Evolutionary conservation across 2,329 filamentous ascomycete species (phyloP).

Genomic region (Xylaria sp.): DNA sequence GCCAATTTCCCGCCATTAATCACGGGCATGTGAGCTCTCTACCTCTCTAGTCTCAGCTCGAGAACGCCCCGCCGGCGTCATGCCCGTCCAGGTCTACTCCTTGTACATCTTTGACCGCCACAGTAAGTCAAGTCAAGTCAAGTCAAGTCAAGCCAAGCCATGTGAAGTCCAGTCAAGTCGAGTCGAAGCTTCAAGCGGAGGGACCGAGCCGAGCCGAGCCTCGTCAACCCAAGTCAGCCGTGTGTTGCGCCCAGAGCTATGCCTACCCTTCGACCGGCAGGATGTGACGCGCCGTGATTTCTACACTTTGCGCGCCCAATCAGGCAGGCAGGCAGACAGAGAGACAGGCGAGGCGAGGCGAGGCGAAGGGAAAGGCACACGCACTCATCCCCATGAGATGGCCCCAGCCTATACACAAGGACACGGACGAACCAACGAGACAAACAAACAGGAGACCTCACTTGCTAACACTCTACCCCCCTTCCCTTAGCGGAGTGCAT

Average conservation of each 20-base stretch:
- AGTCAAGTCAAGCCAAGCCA: too few species aligned
- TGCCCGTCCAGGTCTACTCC: conserved; percentile 85
- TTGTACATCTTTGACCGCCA: conserved; percentile 99
- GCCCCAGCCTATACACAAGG: not conserved
- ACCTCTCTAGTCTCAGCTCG: conserved; percentile 37
- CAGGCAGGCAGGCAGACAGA: conserved; percentile 26
- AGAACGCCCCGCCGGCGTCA: conserved; percentile 55
- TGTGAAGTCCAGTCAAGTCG: conserved; percentile 1
- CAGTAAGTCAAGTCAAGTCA: conserved; percentile 67
- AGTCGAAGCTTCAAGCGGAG: not conserved
- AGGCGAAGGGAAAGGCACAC: not conserved
- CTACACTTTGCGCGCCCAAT: conserved; percentile 16
- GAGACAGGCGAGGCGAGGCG: conserved; percentile 11
- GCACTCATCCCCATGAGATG: conserved; percentile 1
- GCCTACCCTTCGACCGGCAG: not conserved
- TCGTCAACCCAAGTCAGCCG: conserved; percentile 29
- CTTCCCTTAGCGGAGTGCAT: conserved; percentile 85
- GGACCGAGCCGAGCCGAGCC: not conserved
- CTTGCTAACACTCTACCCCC: conserved; percentile 34
- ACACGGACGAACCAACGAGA: not conserved
- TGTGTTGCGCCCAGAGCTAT: conserved; percentile 33
- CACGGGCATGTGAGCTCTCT: conserved; percentile 47
- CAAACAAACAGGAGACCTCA: conserved; percentile 1
- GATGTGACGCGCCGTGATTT: not conserved
- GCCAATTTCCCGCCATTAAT: conserved; percentile 15